Conservation (phyloP, 73 alveolate genomes). For the Tetrahymena thermophila region DNA sequence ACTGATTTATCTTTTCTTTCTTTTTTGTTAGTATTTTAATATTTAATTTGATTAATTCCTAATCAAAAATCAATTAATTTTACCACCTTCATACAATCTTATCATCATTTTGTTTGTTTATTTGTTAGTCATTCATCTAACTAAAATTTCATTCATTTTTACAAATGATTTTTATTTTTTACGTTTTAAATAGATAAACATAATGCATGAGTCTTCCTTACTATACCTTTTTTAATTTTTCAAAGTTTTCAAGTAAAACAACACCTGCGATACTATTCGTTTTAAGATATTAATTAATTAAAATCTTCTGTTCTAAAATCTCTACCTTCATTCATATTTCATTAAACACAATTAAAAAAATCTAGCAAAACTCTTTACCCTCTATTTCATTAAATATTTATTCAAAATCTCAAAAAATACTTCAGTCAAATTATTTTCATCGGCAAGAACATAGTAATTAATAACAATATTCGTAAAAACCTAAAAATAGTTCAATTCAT, state of each 20-base stretch:
- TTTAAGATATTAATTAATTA: not conserved
- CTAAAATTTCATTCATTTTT: not conserved
- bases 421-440: no score
- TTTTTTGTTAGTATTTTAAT: not conserved
- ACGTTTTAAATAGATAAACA: not conserved
- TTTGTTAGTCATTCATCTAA: not conserved
- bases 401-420: not conserved
- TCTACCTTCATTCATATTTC: not conserved
- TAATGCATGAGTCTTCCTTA: not conserved
- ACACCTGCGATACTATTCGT: not conserved
- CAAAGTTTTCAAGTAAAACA: not conserved
- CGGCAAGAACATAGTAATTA: not conserved
- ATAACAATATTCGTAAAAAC: not conserved
- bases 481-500: not conserved
- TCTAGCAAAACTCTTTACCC: not conserved
- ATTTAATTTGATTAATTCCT: not conserved
- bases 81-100: no score
- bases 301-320: not conserved
- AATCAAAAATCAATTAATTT: not conserved
- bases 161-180: no score
- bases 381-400: no score
- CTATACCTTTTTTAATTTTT: not conserved
- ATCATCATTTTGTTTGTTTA: not conserved
- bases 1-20: not conserved
- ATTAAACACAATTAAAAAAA: no score